Base-by-base conservation (phyloP, 129 eudicot genomes). In the Ambrosia artemisiifolia region DNA sequence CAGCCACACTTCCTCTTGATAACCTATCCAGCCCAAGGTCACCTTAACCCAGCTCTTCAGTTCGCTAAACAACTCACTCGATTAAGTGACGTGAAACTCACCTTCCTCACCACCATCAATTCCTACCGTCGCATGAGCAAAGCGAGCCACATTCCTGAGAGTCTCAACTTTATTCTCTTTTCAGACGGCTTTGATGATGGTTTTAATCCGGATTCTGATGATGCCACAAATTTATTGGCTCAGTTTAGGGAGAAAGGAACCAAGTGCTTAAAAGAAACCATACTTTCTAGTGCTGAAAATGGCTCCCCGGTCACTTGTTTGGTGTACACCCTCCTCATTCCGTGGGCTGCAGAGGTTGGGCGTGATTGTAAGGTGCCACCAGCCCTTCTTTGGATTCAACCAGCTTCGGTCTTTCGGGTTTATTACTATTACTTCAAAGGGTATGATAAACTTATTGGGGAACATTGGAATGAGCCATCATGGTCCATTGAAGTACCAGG, bases 321-420 rank as follows among this genome's bases (percentile, higher is more conserved):
- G n/a, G 82, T 85, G 3, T 85, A 88, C 79, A 80, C 80, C 35
- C 54, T 63, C 28, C 65, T 75, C 17, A 38, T 82, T 30, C 77
- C 84, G 0, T 88, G 95, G 95, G 86, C 72, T 0, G 79, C 76
- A 0, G 42, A 61, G 54, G 88, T 82, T 61, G 85, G 84, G 4
- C 75, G 69, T 30, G 84, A 63, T 1, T 30, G 17, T 7, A 50
- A 79, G 42, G 14, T 88, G 18, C 79, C 89, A 5, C 67, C 82
- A 1, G 70, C 80, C 0, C 77, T 82, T 7, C 61, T 82, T 1
- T 88, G 90, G 90, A 85, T 83, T 50, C 90, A 88, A 53, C 83
- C 94, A 0, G 81, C 90, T 14, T 35, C 82, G 0, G 70, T 86
- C 0, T 75, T 80, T 2, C 72, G 54, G 24, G 30, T 86, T 5